Evolutionary conservation across 164 flowering plant genomes (phyloP), one percentile per base, ranked within the genome.

Genomic region (Chloranthus sessilifolius): DNA sequence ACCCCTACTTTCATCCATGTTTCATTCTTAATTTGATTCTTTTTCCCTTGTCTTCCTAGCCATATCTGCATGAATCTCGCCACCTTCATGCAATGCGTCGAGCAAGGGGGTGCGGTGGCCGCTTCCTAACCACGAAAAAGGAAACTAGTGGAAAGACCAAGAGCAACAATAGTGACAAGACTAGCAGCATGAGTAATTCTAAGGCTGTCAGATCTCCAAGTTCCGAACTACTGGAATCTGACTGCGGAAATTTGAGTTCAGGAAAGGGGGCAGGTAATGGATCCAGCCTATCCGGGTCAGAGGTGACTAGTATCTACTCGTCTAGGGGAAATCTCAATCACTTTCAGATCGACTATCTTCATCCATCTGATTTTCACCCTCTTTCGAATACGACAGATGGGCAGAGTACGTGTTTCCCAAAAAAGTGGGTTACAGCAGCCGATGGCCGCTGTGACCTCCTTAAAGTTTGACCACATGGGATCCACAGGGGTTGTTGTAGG

Each of bases 81-180:
- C 95, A 89, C 66, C 95, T 74, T 50, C 97, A 89, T 65, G 97
- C 97, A 35, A 57, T 80, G 88, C 80, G 92, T 15, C 78, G 97
- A 36, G 82, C 88, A 56, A 72, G 97, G 59, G 97, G 97, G 46
- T 69, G 74, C 21, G 96, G 96, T 3, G 96, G 96, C 16, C 86
- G 96, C 34, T 88, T 88, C 69, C 53, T 88, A 65, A 84, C 81
- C 67, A 80, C 78, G 38, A 88, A 81, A 61, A 69, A 25, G 0
- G 9, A 21, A 19, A 52, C 49, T 19, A 52, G 28, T 21, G 66
- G 36, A 52, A 67, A 67, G 22, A 71, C 38, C 9, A 67, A 49
- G 53, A 43, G 31, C 30, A 60, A 56, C 29, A 50, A 2, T n/a
- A 46, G 19, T 15, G 66, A 64, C 39, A 69, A 62, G 33, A 26